Evolutionary conservation across 192 early-diverging fungal species (phyloP).

Genomic region (Mortierella hygrophila): DNA sequence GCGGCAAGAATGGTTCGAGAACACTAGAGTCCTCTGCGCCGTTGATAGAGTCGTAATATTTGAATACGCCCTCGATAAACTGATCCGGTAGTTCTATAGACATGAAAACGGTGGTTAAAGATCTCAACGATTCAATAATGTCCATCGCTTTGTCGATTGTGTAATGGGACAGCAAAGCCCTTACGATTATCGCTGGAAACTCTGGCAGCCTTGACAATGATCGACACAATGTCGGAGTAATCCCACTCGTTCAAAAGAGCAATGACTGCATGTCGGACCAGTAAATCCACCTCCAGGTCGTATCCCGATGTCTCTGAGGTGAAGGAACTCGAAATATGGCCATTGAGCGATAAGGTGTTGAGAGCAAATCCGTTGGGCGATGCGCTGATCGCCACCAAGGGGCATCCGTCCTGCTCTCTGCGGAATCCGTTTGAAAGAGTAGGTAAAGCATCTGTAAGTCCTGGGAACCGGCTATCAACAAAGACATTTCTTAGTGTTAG

Average conservation of each 20-base stretch:
- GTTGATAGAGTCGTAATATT: constrained; percentile 41
- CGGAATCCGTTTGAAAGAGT: constrained; percentile 36
- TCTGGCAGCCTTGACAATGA: constrained; percentile 25
- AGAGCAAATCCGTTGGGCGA: constrained; percentile 44
- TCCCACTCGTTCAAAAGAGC: constrained; percentile 50
- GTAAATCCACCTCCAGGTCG: constrained; percentile 32
- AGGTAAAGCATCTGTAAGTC: constrained; percentile 23
- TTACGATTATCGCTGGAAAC: constrained; percentile 20
- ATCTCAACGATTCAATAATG: not conserved
- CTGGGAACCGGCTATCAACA: constrained; percentile 21
- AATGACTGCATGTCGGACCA: constrained; percentile 25
- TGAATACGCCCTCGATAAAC: constrained; percentile 43
- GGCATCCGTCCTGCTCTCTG: not conserved
- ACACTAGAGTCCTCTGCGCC: constrained; percentile 37
- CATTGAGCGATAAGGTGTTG: constrained; percentile 13
- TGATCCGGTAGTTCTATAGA: constrained; percentile 36
- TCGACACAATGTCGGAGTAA: constrained; percentile 45
- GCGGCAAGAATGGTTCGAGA: constrained; percentile 44
- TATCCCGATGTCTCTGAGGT: not conserved
- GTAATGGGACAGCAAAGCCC: not conserved
- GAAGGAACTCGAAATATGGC: constrained; percentile 16
- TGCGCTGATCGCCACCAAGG: constrained; percentile 26
- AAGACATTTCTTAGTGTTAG: not conserved
- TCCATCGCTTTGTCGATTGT: not conserved
- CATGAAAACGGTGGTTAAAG: not conserved